Percentiles rank a stretch among this genome's conserved stretches.
These are phyloP conservation scores for Lodderomyces theae DNA, from an alignment of 1,139 yeast genomes.

Conservation along the genomic window DNA sequence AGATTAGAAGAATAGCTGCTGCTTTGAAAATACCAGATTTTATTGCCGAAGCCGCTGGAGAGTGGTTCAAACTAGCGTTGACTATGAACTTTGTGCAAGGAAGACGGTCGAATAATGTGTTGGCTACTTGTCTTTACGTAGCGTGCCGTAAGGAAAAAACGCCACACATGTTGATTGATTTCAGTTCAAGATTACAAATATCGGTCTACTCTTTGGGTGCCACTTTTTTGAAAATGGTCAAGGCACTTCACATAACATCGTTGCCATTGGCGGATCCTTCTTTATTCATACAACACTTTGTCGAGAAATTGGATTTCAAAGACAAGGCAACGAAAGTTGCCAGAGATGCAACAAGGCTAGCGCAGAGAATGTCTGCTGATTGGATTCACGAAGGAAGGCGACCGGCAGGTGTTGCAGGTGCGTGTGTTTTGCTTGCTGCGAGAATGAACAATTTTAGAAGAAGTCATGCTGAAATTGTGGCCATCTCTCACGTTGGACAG, in stretches of 20 bases:
- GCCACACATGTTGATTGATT: conserved; percentile 93
- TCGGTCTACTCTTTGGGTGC: conserved; percentile 95
- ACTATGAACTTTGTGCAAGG: conserved; percentile 93
- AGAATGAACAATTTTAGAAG: conserved; percentile 94
- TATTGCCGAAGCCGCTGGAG: conserved; percentile 80
- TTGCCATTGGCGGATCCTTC: conserved; percentile 94
- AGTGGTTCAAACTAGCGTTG: conserved; percentile 85
- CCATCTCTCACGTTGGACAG: conserved; percentile 93
- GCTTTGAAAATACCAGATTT: conserved; percentile 79
- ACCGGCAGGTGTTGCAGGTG: conserved; percentile 98
- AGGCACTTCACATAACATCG: conserved; percentile 67
- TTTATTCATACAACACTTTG: conserved; percentile 88
- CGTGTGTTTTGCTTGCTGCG: conserved; percentile 87
- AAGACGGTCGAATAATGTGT: conserved; percentile 87
- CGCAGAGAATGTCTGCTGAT: conserved; percentile 87
- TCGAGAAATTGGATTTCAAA: conserved; percentile 79
- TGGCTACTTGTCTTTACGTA: conserved; percentile 89
- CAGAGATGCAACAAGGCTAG: conserved; percentile 80
- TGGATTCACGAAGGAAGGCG: conserved; percentile 97
- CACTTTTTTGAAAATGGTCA: conserved; percentile 87
- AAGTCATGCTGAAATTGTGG: conserved; percentile 90
- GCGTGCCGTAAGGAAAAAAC: conserved; percentile 92
- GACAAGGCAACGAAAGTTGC: conserved; percentile 70
- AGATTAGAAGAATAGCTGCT: conserved; percentile 75
- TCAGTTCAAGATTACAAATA: conserved; percentile 83